Evolutionary conservation across 495 filamentous ascomycete genomes (phyloP).

Genomic region (Massariosphaeria phaeospora): DNA sequence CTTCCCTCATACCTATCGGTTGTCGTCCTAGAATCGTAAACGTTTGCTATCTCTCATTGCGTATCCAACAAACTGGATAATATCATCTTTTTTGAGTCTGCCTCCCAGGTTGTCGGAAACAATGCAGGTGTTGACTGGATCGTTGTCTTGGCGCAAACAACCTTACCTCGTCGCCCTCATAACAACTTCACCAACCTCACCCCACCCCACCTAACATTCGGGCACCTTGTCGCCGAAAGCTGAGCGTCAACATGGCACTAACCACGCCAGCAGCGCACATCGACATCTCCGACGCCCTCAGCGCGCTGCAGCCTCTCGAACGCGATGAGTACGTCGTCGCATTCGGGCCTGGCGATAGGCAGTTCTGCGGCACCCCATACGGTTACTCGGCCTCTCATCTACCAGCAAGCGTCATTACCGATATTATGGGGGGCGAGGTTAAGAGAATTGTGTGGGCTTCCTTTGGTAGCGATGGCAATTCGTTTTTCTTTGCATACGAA

Average conservation of each 20-base stretch:
- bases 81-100: no score
- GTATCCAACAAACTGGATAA: no score
- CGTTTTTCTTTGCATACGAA: conserved; percentile 13
- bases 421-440: background rate
- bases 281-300: background rate
- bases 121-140: no score
- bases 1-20: no score
- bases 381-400: conserved; percentile 12
- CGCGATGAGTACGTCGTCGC: conserved; percentile 12
- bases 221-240: no score
- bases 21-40: no score
- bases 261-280: background rate
- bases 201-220: background rate
- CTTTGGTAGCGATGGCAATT: conserved; percentile 1
- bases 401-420: background rate
- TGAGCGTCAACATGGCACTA: background rate
- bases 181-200: no score
- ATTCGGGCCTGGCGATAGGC: background rate
- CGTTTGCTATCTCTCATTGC: no score
- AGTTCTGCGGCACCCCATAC: conserved; percentile 12
- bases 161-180: no score
- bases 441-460: conserved; percentile 12
- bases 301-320: background rate
- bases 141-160: no score
- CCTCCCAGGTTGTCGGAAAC: no score